These are phyloP conservation scores for Euphorbia pulcherrima DNA, from an alignment of 345 rosid species.

Conservation along the genomic window DNA sequence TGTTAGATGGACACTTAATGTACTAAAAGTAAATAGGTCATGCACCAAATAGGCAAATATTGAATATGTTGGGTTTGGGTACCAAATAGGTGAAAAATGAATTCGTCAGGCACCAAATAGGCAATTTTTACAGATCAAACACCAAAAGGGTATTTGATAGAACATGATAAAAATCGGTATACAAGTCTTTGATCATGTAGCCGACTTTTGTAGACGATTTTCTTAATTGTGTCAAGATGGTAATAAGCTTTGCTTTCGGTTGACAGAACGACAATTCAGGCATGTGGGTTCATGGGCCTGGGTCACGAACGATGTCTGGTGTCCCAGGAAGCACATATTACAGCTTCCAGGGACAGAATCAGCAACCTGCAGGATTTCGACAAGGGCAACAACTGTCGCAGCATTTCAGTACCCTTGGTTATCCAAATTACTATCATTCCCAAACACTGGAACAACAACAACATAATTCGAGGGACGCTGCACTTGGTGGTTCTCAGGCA, in stretches of 20 bases:
- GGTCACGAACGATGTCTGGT: conserved; percentile 68
- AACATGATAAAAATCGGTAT: too few species aligned
- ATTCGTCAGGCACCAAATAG: too few species aligned
- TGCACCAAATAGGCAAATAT: too few species aligned
- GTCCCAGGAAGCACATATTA: conserved; percentile 72
- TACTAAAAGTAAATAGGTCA: too few species aligned
- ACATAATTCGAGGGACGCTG: conserved; percentile 75
- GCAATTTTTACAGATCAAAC: too few species aligned
- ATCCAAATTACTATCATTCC: conserved; percentile 81
- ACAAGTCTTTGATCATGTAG: too few species aligned
- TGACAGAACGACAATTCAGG: conserved; percentile 74
- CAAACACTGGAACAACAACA: conserved; percentile 82
- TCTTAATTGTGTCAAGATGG: background rate
- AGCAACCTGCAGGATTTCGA: conserved; percentile 68
- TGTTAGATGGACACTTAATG: too few species aligned
- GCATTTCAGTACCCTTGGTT: conserved; percentile 70
- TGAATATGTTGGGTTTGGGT: too few species aligned
- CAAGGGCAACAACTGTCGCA: conserved; percentile 92
- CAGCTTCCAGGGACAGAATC: conserved; percentile 87
- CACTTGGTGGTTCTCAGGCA: conserved; percentile 58
- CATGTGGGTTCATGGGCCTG: conserved; percentile 85
- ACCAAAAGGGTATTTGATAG: too few species aligned
- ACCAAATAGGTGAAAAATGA: too few species aligned
- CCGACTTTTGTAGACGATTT: too few species aligned
- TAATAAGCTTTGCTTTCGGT: conserved; percentile 3